Evolutionary conservation across 495 filamentous ascomycete species (phyloP), one percentile per base, ranked within the genome.

Genomic region (Talaromyces proteolyticus): DNA sequence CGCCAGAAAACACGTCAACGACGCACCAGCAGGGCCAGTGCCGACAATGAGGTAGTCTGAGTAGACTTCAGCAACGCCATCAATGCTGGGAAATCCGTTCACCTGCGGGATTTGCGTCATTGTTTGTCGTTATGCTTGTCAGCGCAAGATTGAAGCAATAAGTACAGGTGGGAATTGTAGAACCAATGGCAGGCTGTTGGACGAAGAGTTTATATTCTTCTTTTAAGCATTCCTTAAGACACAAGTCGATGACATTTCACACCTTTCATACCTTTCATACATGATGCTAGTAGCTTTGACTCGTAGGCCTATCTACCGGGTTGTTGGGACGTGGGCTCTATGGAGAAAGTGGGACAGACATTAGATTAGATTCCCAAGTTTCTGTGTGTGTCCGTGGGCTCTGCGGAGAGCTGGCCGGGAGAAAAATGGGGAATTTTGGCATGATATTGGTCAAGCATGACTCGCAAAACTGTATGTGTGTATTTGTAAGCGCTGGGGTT

Each of bases 1-100:
- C 8, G 69, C 67, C 6, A 82, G 70, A 50, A 82, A 82, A 51
- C 74, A 76, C 23, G 78, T 78, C 19, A 82, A 54, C 0, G 70
- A 58, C 18, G 76, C 77, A 3, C 78, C 78, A 3, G 78, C 78
- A 8, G 78, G 78, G 0, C 78, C 78, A 37, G 76, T 66, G 20
- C 78, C 78, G 6, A 79, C 63, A 23, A 82, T 76, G 14, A 82
- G 57, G 26, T 73, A 64, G 52, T 77, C 67, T 10, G 70, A 75
- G 6, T 10, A 41, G 38, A 41, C 38, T 3, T 41, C 38, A 20
- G 38, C 38, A 41, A 41, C 38, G 38, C 10, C 38, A 41, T 41
- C 38, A 20, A 2, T 17, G 38, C 16, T 41, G 38, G 10, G 38
- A 41, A 41, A 41, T 41, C 38, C 38, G 18, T 41, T 41, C 16